Evolutionary conservation across 2,329 filamentous ascomycete species (phyloP), one percentile per base, ranked within the genome.

Genomic region (Penicillium hesseltinei): DNA sequence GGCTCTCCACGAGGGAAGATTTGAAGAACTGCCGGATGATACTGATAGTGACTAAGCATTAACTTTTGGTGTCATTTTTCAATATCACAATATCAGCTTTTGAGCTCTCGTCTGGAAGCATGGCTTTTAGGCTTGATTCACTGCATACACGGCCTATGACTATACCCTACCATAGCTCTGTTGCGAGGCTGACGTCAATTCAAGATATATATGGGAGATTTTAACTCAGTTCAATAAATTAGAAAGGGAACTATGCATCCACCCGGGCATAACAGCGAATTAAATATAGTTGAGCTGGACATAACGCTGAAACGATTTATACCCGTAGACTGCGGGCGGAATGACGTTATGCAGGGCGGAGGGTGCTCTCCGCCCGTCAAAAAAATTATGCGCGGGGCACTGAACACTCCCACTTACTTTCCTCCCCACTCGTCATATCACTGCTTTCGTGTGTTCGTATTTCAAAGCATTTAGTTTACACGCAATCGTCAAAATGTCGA

Each of bases 1-100:
- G 66, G 89, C 90, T 0, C 77, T 86, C 55, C 83, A 84, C 45
- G 84, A 88, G 62, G 91, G 90, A 0, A 79, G 87, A 52, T 85
- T 92, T 52, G 81, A 91, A 68, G 87, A 92, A 67, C 69, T 92
- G 40, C 77, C 81, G 17, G 83, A 85, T 53, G 83, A 86, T 58
- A 66, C 68, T 39, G 74, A 75, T 45, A 74, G 70, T 51, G 73
- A 75, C 53, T 56, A 23, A 45, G 25, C n/a, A 35, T 27, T 8
- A 10, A 17, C 5, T 25, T 36, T 25, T 48, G 13, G 5, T 33
- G 5, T 33, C 31, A 33, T 11, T 33, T 31, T 31, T 33, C 31
- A 33, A 15, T 33, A 13, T 33, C 31, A 33, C 11, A 13, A 33
- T 13, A 33, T 33, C 31, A 15, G 31, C 11, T 33, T 33, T 33